Percentiles rank a stretch among this genome's conserved stretches.
These are phyloP conservation scores for Scolecobasidium constrictum DNA, from an alignment of 2,329 filamentous ascomycete species.

Conservation along the genomic window DNA sequence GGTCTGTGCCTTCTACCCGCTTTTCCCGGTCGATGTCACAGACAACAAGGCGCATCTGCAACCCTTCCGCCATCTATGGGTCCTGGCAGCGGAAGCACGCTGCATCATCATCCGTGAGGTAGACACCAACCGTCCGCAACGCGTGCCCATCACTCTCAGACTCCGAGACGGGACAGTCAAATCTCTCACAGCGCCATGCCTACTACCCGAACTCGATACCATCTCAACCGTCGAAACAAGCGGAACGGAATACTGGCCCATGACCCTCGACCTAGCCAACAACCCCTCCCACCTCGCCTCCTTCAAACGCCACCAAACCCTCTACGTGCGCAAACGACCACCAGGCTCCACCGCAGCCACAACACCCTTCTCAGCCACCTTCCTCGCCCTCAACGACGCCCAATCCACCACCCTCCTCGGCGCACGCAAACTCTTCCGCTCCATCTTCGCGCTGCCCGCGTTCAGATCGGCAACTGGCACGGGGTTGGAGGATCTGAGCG, in stretches of 20 bases:
- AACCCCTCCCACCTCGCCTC: slow-evolving; percentile 51
- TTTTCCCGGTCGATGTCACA: slow-evolving; percentile 79
- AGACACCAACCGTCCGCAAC: slow-evolving; percentile 69
- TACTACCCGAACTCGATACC: slow-evolving; percentile 53
- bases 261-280: slow-evolving; percentile 61
- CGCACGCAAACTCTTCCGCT: slow-evolving; percentile 1
- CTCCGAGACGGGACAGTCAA: slow-evolving; percentile 35
- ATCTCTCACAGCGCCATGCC: slow-evolving; percentile 40
- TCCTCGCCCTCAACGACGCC: slow-evolving; percentile 56
- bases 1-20: slow-evolving; percentile 84
- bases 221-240: slow-evolving; percentile 52
- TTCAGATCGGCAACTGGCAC: slow-evolving; percentile 27
- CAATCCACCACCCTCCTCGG: slow-evolving; percentile 25
- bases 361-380: slow-evolving; percentile 58
- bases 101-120: slow-evolving; percentile 84
- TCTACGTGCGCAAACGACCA: slow-evolving; percentile 61
- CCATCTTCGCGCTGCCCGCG: slow-evolving; percentile 51
- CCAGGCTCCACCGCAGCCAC: slow-evolving; percentile 14
- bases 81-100: slow-evolving; percentile 78
- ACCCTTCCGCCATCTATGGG: slow-evolving; percentile 96
- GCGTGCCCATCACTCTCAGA: slow-evolving; percentile 57
- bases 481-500: slow-evolving; percentile 25
- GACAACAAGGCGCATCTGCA: slow-evolving; percentile 94
- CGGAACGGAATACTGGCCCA: slow-evolving; percentile 66
- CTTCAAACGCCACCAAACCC: slow-evolving; percentile 59